These are phyloP conservation scores for Fusarium chaquense DNA, from an alignment of 2,329 filamentous ascomycete genomes.

Conservation along the genomic window DNA sequence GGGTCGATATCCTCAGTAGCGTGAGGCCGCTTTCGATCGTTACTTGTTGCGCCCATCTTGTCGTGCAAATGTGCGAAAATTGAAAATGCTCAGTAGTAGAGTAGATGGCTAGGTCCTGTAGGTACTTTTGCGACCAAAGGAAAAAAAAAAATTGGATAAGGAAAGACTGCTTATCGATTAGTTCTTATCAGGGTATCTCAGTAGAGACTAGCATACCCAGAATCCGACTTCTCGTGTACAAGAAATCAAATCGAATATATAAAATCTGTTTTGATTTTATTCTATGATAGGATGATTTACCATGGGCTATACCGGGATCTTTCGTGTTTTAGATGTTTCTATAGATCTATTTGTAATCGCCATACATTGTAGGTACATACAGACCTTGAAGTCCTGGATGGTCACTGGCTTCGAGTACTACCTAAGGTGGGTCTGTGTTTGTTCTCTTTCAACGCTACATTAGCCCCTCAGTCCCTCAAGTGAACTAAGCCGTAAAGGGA, in stretches of 20 bases:
- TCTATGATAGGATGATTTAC: no score
- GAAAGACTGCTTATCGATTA: slow-evolving; percentile 22
- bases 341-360: no score
- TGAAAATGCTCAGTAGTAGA: slow-evolving; percentile 5
- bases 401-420: no score
- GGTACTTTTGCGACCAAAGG: slow-evolving; percentile 30
- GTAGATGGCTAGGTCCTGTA: neutral
- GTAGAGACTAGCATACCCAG: neutral
- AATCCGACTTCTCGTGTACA: neutral
- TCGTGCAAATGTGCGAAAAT: slow-evolving; percentile 7
- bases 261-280: neutral
- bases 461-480: slow-evolving; percentile 20
- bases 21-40: slow-evolving; percentile 54
- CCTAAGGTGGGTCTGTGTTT: neutral
- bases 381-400: no score
- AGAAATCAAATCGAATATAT: neutral
- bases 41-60: slow-evolving; percentile 49
- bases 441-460: neutral
- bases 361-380: no score
- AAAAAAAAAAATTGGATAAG: slow-evolving; percentile 32
- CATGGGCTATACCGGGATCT: no score
- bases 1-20: slow-evolving; percentile 50
- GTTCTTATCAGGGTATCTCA: neutral
- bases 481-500: slow-evolving; percentile 49
- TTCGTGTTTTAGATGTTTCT: no score